These are phyloP conservation scores for Calycina herbarum DNA, from an alignment of 2,329 filamentous ascomycete genomes.

Conservation along the genomic window DNA sequence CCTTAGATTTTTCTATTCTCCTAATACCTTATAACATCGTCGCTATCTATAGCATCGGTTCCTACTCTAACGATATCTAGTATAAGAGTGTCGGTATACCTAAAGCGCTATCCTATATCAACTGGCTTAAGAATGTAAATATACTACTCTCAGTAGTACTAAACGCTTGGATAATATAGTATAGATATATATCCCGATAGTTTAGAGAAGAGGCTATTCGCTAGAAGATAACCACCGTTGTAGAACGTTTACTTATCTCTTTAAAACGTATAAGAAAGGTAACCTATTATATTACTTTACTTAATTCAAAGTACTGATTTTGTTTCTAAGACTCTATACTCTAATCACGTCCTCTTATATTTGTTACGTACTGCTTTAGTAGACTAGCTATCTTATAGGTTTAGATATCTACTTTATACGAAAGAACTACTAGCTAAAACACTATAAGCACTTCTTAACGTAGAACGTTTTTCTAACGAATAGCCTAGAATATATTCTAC, in stretches of 20 bases:
- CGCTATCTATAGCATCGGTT: background rate
- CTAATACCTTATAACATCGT: background rate
- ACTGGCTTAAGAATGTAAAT: slow-evolving; percentile 32
- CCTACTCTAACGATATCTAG: background rate
- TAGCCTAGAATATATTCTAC: background rate
- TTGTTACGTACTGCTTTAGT: background rate
- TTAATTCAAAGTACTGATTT: background rate
- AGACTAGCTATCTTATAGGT: background rate
- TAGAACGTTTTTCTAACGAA: background rate
- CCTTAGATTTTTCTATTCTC: background rate
- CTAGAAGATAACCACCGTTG: background rate
- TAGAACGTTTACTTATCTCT: background rate
- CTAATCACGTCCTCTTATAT: background rate
- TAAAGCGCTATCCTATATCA: slow-evolving; percentile 17
- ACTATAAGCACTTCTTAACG: background rate
- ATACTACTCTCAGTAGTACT: slow-evolving; percentile 31
- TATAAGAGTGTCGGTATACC: background rate
- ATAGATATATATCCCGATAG: slow-evolving; percentile 32
- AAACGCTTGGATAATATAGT: slow-evolving; percentile 35
- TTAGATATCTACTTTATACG: background rate
- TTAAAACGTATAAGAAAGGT: background rate
- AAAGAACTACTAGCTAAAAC: background rate
- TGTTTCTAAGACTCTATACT: background rate
- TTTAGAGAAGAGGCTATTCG: slow-evolving; percentile 18
- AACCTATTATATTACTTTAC: background rate